These are phyloP conservation scores for Yarrowia galli DNA, from an alignment of 1,139 yeast species.

Conservation along the genomic window DNA sequence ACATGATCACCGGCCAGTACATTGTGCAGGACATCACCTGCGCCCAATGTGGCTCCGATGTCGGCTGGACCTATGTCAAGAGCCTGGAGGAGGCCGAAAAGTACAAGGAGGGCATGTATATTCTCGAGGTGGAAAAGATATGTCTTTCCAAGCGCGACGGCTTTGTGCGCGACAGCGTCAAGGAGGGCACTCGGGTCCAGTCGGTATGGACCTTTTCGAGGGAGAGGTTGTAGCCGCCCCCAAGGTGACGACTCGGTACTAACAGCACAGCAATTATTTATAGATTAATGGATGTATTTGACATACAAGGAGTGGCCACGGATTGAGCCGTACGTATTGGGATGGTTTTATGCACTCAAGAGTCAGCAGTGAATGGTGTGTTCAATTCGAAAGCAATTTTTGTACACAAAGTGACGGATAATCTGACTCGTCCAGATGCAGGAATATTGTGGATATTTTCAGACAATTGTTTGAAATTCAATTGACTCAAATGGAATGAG, in stretches of 20 bases:
- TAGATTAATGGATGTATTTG: slow-evolving; percentile 19
- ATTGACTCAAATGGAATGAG: no score
- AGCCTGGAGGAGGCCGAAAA: slow-evolving; percentile 63
- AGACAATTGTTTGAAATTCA: no score
- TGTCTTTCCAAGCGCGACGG: slow-evolving; percentile 16
- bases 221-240: neutral
- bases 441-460: no score
- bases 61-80: slow-evolving; percentile 83
- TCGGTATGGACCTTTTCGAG: slow-evolving; percentile 2
- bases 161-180: slow-evolving; percentile 14
- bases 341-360: no score
- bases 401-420: no score
- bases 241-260: neutral
- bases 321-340: no score
- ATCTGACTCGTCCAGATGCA: no score
- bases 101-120: slow-evolving; percentile 81
- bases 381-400: no score
- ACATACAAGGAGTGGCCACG: no score
- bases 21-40: slow-evolving; percentile 70
- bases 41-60: slow-evolving; percentile 63
- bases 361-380: no score
- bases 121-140: slow-evolving; percentile 60
- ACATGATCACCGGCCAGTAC: slow-evolving; percentile 77
- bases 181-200: neutral
- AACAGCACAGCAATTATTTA: slow-evolving; percentile 28